Base-by-base conservation (phyloP, 352 stramenopile species). In the Phytophthora palmivora region DNA sequence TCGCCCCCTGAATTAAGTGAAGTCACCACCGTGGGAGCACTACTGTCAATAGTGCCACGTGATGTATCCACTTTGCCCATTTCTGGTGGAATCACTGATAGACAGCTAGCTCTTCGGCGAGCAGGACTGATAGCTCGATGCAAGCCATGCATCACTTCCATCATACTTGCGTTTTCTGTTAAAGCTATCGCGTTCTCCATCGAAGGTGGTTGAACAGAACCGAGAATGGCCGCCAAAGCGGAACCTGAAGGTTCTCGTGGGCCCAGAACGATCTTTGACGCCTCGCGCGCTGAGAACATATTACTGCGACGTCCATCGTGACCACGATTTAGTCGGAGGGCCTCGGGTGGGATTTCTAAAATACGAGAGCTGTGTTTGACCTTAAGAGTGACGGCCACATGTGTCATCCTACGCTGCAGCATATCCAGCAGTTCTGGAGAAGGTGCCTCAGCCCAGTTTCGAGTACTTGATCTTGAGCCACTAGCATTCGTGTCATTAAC, bases 371-470 rank as follows among this genome's bases (percentile, higher is more conserved):
- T 70, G 42, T 82, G 78, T 32, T 81, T 76, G 3, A 88, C 50
- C 57, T 88, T 89, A 34, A 89, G 68, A 18, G 67, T 74, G 48
- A 89, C 76, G 5, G 78, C 74, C 3, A 88, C 76, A 16, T 89
- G 78, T 2, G 78, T 87, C 74, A 89, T 82, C 41, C 87, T 88
- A 50, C 85, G 83, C 52, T 89, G 80, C 14, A 89, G 47, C 38
- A 70, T 76, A 37, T 89, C 80, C 21, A 89, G 47, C 28, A 89
- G 66, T 21, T 76, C 68, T 0, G 72, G 73, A 32, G 74, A 80
- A 30, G 62, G 55, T 4, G 84, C 42, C 28, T 89, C 80, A n/a
- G 76, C 84, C 59, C 84, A 65, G 8, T 82, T 55, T 10, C 68
- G 65, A 1, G 47, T 52, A 14, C 28, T 50, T 6, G 46, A 65